Evolutionary conservation across 2,329 filamentous ascomycete genomes (phyloP).

Genomic region (Fusarium sp.): DNA sequence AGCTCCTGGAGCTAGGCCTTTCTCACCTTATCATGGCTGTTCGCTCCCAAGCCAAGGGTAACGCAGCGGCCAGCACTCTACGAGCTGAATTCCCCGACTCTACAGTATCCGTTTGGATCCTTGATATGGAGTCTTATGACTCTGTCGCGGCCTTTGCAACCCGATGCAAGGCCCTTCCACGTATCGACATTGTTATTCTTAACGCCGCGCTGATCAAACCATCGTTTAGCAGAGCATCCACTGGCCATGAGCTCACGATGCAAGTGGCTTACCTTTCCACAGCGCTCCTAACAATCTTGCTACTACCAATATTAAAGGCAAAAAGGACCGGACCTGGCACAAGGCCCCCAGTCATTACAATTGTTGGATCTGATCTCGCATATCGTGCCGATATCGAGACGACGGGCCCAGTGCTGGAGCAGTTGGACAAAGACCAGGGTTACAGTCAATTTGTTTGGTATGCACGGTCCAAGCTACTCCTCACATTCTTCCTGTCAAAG

Average conservation of each 20-base stretch:
- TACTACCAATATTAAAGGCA: not conserved
- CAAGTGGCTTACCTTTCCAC: not conserved
- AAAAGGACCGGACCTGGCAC: rapidly evolving
- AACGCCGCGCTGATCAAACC: not conserved
- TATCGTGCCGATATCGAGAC: not conserved
- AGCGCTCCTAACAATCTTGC: rapidly evolving
- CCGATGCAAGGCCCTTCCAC: not conserved
- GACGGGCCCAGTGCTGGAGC: not conserved
- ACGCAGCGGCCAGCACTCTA: not conserved
- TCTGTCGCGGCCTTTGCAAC: not conserved
- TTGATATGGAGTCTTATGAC: not conserved
- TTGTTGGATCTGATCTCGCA: not conserved
- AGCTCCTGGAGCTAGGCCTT: not conserved
- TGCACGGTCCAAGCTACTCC: not conserved
- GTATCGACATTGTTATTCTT: not conserved
- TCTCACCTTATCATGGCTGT: not conserved
- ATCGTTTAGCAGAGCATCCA: not conserved
- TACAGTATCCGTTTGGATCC: not conserved
- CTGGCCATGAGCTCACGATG: not conserved
- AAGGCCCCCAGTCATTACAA: not conserved
- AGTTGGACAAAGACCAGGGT: not conserved
- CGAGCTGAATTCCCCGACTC: not conserved
- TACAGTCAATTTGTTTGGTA: not conserved
- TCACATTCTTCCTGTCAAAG: not conserved
- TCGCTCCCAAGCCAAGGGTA: not conserved